Evolutionary conservation across 441 rosid genomes (phyloP).

Genomic region (Corymbia citriodora): DNA sequence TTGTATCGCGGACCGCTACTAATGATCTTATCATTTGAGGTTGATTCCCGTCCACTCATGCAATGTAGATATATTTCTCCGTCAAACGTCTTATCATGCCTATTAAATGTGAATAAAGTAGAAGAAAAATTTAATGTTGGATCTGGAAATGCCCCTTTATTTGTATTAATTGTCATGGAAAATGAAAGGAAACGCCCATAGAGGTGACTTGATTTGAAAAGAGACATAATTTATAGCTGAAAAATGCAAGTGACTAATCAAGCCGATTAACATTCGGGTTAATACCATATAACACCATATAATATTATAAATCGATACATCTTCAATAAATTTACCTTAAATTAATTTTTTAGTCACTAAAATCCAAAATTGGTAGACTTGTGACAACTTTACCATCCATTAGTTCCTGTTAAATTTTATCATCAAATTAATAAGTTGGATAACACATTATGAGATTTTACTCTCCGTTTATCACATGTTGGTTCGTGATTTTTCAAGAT

Average conservation of each 20-base stretch:
- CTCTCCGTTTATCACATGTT: no score
- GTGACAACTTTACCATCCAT: neutral
- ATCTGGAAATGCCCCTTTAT: neutral
- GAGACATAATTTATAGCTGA: neutral
- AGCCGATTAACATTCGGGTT: no score
- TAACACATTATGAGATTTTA: no score
- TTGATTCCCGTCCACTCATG: neutral
- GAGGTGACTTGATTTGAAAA: neutral
- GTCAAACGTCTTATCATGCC: neutral
- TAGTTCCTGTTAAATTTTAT: no score
- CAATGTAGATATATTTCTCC: neutral
- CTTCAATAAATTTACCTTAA: no score
- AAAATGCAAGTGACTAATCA: neutral
- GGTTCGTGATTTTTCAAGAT: no score
- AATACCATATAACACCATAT: no score
- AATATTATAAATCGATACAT: no score
- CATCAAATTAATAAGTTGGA: no score
- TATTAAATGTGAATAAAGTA: neutral
- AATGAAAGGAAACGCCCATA: neutral
- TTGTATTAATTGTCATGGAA: neutral
- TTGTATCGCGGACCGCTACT: neutral
- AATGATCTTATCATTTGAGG: neutral
- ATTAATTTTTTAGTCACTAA: no score
- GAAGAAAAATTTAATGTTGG: neutral
- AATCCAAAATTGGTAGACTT: rapidly evolving